Evolutionary conservation across 2,329 filamentous ascomycete species (phyloP).

Genomic region (Botrytis fragariae): DNA sequence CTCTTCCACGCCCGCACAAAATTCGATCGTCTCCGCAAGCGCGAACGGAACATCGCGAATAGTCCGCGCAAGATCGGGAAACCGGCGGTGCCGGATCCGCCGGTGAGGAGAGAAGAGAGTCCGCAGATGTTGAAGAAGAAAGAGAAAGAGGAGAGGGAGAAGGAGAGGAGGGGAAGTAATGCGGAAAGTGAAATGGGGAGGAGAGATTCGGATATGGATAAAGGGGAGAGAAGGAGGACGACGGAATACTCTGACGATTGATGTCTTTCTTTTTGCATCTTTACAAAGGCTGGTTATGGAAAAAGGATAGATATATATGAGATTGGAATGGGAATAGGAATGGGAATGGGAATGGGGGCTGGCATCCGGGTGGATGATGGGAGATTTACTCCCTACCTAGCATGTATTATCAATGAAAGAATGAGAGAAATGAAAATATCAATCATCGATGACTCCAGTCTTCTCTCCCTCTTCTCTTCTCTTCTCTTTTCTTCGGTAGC

Average conservation of each 20-base stretch:
- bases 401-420: too few relatives aligned
- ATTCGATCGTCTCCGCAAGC: background rate
- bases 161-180: background rate
- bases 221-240: background rate
- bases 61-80: background rate
- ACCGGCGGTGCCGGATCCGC: constrained; percentile 1
- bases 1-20: background rate
- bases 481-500: too few relatives aligned
- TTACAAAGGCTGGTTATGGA: background rate
- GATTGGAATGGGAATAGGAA: too few relatives aligned
- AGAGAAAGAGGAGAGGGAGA: background rate
- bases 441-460: too few relatives aligned
- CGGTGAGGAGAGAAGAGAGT: background rate
- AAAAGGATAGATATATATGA: too few relatives aligned
- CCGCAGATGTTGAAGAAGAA: background rate
- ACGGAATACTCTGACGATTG: background rate
- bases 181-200: background rate
- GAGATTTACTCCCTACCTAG: too few relatives aligned
- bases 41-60: background rate
- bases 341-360: too few relatives aligned
- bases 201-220: background rate
- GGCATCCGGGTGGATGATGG: too few relatives aligned
- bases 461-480: too few relatives aligned
- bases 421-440: too few relatives aligned
- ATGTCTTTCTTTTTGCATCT: background rate